Evolutionary conservation across 2,329 filamentous ascomycete species (phyloP).

Genomic region (Zarea fungicola): DNA sequence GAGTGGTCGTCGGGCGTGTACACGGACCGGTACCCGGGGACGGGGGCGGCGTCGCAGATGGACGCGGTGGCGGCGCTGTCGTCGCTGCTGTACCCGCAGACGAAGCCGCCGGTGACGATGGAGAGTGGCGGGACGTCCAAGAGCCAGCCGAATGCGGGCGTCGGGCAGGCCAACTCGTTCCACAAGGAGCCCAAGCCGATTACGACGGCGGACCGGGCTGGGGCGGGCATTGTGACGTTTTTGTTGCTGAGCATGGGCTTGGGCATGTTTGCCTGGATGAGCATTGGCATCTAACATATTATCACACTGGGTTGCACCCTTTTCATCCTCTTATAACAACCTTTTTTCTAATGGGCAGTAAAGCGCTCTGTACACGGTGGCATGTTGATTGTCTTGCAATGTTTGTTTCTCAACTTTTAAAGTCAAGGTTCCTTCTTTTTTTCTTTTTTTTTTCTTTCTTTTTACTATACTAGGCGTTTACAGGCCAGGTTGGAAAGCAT

Average conservation of each 20-base stretch:
- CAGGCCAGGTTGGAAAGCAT: conserved; percentile 4
- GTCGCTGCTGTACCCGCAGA: conserved; percentile 41
- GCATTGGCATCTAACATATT: conserved; percentile 28
- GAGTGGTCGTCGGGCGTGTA: conserved; percentile 47
- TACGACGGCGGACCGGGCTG: conserved; percentile 40
- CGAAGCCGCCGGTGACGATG: conserved; percentile 39
- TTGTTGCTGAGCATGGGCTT: conserved; percentile 36
- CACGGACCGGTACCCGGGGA: conserved; percentile 39
- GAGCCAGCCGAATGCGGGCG: conserved; percentile 39
- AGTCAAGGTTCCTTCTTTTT: conserved; percentile 1
- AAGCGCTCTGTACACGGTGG: neutral
- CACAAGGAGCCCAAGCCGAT: conserved; percentile 29
- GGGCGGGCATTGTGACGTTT: conserved; percentile 43
- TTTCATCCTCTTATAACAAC: neutral
- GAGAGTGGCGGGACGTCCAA: conserved; percentile 46
- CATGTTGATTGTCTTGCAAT: no score
- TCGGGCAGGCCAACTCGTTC: conserved; percentile 30
- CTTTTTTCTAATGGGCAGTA: neutral
- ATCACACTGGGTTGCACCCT: neutral
- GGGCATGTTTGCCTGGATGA: conserved; percentile 46
- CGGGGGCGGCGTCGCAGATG: conserved; percentile 56
- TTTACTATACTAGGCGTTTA: conserved; percentile 7
- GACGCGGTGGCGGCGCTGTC: conserved; percentile 52
- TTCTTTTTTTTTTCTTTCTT: neutral
- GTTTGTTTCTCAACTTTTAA: no score